Percentiles rank a stretch among this genome's conserved stretches.
These are phyloP conservation scores for Anacardium occidentale DNA, from an alignment of 345 rosid species.

Conservation along the genomic window DNA sequence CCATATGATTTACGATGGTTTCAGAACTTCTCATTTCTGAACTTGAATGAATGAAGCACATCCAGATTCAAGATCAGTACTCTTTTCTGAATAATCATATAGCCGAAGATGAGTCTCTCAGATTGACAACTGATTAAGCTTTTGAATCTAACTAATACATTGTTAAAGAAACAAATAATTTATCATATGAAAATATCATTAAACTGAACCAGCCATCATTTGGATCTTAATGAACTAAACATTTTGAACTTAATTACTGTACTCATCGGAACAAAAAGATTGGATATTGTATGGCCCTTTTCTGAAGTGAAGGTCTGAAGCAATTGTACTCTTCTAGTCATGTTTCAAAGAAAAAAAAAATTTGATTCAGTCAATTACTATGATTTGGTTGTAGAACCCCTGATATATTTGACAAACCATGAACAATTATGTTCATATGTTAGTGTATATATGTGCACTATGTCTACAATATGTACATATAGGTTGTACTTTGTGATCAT, in stretches of 20 bases:
- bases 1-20: too few relatives aligned
- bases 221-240: slow-evolving; percentile 1
- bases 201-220: neutral
- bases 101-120: neutral
- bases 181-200: neutral
- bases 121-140: neutral
- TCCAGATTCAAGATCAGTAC: neutral
- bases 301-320: too few relatives aligned
- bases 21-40: too few relatives aligned
- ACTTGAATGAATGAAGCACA: neutral
- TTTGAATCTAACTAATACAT: neutral
- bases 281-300: neutral
- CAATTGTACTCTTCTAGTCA: neutral
- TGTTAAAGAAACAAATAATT: too few relatives aligned
- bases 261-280: neutral
- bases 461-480: too few relatives aligned
- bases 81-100: neutral
- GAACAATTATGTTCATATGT: too few relatives aligned
- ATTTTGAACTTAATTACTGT: neutral
- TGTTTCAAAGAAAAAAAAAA: too few relatives aligned
- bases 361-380: neutral
- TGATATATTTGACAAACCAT: too few relatives aligned
- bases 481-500: too few relatives aligned
- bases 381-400: too few relatives aligned
- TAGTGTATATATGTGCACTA: too few relatives aligned